Conservation (phyloP, 257 asterid species). For the Ligustrum vulgare region DNA sequence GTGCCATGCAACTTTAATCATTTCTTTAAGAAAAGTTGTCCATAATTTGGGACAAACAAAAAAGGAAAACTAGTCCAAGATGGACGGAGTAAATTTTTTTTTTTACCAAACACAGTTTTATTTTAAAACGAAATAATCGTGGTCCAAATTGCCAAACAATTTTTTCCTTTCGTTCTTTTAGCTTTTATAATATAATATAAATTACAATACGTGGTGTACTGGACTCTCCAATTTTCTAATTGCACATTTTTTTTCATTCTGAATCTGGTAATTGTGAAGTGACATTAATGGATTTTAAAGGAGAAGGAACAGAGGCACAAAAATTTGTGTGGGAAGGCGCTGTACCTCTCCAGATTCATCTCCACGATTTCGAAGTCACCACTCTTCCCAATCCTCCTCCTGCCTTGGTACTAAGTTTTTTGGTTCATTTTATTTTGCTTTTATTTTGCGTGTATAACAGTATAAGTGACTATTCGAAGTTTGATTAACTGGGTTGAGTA, state of each 20-base stretch:
- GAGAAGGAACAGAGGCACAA: constrained; percentile 69
- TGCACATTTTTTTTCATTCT: neutral
- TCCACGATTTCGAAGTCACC: constrained; percentile 95
- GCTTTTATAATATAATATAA: neutral
- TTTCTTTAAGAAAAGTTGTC: no score
- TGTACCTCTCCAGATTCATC: constrained; percentile 95
- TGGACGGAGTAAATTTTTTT: no score
- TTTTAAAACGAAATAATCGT: no score
- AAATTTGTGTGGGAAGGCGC: constrained; percentile 85
- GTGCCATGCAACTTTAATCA: no score
- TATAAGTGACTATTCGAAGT: neutral
- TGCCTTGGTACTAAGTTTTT: constrained; percentile 55
- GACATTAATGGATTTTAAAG: constrained; percentile 32
- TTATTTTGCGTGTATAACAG: neutral
- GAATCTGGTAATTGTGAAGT: neutral
- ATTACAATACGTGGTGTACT: neutral
- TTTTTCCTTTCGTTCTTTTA: neutral
- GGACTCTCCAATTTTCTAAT: neutral
- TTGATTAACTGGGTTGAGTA: constrained; percentile 7
- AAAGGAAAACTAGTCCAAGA: no score
- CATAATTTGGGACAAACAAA: no score
- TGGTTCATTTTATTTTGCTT: neutral
- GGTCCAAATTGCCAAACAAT: neutral
- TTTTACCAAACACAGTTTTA: no score
- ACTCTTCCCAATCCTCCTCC: constrained; percentile 90